These are phyloP conservation scores for Gremmenia infestans DNA, from an alignment of 2,329 filamentous ascomycete genomes.

Conservation along the genomic window DNA sequence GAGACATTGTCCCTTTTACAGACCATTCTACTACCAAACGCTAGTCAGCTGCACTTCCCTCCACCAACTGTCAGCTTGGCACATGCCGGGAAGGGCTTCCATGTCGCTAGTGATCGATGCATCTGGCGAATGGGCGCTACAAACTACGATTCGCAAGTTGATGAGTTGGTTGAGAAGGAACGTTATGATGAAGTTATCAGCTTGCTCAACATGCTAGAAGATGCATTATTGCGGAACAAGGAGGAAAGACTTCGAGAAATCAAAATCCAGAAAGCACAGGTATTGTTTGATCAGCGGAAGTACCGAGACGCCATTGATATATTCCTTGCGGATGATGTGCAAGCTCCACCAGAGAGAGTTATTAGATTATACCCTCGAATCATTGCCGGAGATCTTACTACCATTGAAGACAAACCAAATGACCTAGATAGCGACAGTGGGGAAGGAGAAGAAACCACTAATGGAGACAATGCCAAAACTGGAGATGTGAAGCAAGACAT, in stretches of 20 bases:
- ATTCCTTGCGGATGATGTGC: constrained; percentile 70
- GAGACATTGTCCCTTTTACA: constrained; percentile 88
- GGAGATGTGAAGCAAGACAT: constrained; percentile 16
- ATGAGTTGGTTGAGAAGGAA: constrained; percentile 68
- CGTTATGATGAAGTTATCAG: constrained; percentile 90
- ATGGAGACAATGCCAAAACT: constrained; percentile 34
- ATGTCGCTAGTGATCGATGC: constrained; percentile 83
- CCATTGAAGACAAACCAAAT: constrained; percentile 44
- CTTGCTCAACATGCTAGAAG: constrained; percentile 82
- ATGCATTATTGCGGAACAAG: constrained; percentile 83
- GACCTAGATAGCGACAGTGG: constrained; percentile 32
- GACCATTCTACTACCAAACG: constrained; percentile 74
- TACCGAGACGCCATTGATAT: constrained; percentile 84
- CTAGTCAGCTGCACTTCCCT: constrained; percentile 82
- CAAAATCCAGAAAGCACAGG: constrained; percentile 87
- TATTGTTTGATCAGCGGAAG: constrained; percentile 74
- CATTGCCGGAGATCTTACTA: constrained; percentile 78
- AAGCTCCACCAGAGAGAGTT: constrained; percentile 84
- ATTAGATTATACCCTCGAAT: constrained; percentile 76
- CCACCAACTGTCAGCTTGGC: constrained; percentile 91
- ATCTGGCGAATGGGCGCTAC: constrained; percentile 96
- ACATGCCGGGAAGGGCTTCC: constrained; percentile 91
- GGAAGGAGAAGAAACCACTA: constrained; percentile 36
- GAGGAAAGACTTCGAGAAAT: constrained; percentile 73
- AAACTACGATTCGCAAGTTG: constrained; percentile 85